Conservation (phyloP, 345 rosid genomes). For the Stellera chamaejasme region DNA sequence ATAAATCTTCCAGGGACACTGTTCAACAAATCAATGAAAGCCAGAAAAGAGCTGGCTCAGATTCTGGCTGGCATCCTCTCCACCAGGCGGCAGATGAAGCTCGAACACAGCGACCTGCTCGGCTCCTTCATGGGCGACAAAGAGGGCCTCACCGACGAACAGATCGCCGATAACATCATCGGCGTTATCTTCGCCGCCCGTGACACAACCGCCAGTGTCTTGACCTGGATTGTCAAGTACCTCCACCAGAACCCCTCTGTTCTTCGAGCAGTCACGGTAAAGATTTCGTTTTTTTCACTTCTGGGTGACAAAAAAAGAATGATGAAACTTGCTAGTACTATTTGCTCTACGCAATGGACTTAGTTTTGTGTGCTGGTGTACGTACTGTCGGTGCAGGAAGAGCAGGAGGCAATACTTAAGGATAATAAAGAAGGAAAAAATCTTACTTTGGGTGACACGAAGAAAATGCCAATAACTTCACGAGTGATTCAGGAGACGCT, state of each 20-base stretch:
- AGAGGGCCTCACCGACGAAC: constrained; percentile 62
- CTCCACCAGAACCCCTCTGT: constrained; percentile 58
- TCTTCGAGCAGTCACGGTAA: constrained; percentile 74
- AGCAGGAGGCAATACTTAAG: constrained; percentile 50
- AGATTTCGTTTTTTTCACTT: not conserved
- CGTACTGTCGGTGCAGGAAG: constrained; percentile 50
- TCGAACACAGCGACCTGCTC: constrained; percentile 48
- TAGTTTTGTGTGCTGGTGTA: not conserved
- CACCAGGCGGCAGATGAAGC: constrained; percentile 35
- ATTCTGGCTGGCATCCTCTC: constrained; percentile 58
- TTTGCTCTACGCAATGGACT: constrained; percentile 2
- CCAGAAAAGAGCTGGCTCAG: constrained; percentile 67
- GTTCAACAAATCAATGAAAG: constrained; percentile 81
- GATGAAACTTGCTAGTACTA: no score
- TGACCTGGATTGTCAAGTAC: constrained; percentile 85
- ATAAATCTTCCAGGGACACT: constrained; percentile 87
- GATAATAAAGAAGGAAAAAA: constrained; percentile 27
- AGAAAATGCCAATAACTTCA: constrained; percentile 66
- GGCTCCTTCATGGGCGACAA: constrained; percentile 75
- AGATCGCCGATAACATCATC: constrained; percentile 80
- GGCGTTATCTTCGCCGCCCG: constrained; percentile 89
- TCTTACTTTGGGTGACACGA: constrained; percentile 60
- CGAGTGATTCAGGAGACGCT: constrained; percentile 85
- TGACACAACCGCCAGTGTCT: constrained; percentile 80
- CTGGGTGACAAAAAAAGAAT: not conserved